Percentiles rank a stretch among this genome's conserved stretches.
These are phyloP conservation scores for Vigna hirtella DNA, from an alignment of 306 rosid genomes.

Conservation along the genomic window DNA sequence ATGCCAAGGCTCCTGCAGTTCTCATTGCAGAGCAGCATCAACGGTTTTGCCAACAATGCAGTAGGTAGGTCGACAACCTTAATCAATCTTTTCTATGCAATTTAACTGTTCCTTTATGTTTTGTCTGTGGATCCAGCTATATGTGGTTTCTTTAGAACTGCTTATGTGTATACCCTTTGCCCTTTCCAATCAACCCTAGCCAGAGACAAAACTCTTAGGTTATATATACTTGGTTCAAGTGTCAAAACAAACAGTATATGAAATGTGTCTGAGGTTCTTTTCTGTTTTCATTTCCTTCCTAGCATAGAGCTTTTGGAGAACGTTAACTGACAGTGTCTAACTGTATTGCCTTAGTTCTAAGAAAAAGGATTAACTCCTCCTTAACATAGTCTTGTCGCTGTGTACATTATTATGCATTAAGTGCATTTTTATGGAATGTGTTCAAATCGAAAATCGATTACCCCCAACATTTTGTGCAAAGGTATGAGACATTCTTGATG, in stretches of 20 bases:
- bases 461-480: background rate
- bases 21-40: slow-evolving; percentile 59
- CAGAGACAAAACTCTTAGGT: slow-evolving; percentile 15
- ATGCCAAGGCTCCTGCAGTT: slow-evolving; percentile 80
- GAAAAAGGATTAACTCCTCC: background rate
- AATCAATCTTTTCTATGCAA: slow-evolving; percentile 11
- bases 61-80: slow-evolving; percentile 82
- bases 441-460: slow-evolving; percentile 8
- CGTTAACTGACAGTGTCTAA: background rate
- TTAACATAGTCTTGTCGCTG: too few species aligned
- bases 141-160: background rate
- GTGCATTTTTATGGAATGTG: slow-evolving; percentile 27
- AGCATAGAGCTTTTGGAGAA: background rate
- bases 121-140: background rate
- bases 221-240: slow-evolving; percentile 21
- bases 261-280: background rate
- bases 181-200: slow-evolving; percentile 23
- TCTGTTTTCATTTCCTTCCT: background rate
- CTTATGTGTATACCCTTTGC: background rate
- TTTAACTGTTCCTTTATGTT: background rate
- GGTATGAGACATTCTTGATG: background rate
- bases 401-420: background rate
- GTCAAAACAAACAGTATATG: background rate
- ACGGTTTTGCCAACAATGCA: slow-evolving; percentile 98
- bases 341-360: too few species aligned